phyloP scores from a whole-genome alignment of 2,329 filamentous ascomycete genomes.

The Ophiostoma ulmi region DNA sequence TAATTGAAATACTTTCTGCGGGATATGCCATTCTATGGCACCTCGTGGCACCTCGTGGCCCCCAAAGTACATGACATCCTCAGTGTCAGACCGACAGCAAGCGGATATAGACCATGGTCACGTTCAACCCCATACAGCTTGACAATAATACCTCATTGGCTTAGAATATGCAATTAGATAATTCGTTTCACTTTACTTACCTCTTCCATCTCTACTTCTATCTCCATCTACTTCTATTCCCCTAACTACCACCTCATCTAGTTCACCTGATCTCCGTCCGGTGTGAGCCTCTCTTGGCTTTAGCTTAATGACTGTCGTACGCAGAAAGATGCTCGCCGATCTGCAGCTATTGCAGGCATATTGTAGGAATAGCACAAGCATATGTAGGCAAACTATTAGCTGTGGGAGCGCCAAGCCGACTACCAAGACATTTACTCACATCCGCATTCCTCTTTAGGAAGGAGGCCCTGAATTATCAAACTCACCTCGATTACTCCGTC shows the following conservation, averaged over 20 bases:
- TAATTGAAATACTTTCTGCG: background rate
- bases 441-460: slow-evolving; percentile 2
- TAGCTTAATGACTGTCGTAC: slow-evolving; percentile 12
- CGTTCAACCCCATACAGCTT: background rate
- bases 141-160: background rate
- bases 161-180: background rate
- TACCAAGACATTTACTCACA: slow-evolving; percentile 4
- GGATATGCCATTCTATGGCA: background rate
- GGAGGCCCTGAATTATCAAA: background rate
- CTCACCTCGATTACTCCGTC: background rate
- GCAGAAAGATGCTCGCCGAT: background rate
- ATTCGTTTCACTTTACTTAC: background rate
- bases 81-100: background rate
- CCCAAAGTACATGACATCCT: background rate
- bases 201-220: background rate
- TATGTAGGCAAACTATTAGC: background rate
- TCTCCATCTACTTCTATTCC: background rate
- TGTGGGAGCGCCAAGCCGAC: background rate
- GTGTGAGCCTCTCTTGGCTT: background rate
- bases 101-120: background rate
- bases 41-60: background rate
- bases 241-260: background rate
- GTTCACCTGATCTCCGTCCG: background rate
- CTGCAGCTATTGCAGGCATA: background rate
- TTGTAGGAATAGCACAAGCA: background rate